Evolutionary conservation across 495 filamentous ascomycete genomes (phyloP), one percentile per base, ranked within the genome.

Genomic region (Recurvomyces mirabilis): DNA sequence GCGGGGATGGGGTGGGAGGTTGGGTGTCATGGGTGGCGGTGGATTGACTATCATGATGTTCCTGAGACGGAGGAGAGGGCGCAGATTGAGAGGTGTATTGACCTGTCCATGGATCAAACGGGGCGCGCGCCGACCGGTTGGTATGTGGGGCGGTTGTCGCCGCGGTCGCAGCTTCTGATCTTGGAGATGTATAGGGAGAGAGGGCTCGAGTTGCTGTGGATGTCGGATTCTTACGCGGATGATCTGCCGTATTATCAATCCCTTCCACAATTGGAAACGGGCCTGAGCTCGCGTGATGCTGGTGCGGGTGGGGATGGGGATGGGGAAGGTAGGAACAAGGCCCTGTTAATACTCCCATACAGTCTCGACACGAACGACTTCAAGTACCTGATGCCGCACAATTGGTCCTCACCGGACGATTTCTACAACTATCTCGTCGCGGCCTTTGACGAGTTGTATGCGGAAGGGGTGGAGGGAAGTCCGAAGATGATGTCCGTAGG

Each of bases 401-500:
- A 20, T 15, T 40, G 17, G 14, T 20, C 14, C 4, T 14, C 17
- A 14, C 37, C 37, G 21, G 14, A 40, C 4, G 23, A 20, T 4
- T 60, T 57, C 41, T 52, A 44, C 25, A 59, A 54, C 19, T 58
- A 68, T 38, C 29, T 66, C 30, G 63, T 61, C 42, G 52, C 51
- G 29, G 63, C 65, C 3, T 68, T 66, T 41, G 65, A 68, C 37
- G 58, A 58, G 13, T 50, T 66, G 11, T 66, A 66, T 41, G 62
- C 24, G 10, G 39, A 42, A 22, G 39, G 39, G 11, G 39, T 31
- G 18, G 19, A 45, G 21, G 42, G 42, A 4, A 10, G 13, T 10
- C 33, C 42, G 17, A 66, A 66, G 51, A 68, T 66, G 65, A 68
- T 68, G 65, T 66, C 65, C 3, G 55, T 68, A 7, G 62, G 56